A percentile compares a stretch with the other conserved stretches of the same genome.
These are phyloP conservation scores for Cytospora chrysosperma DNA, from an alignment of 2,329 filamentous ascomycete genomes.

Conservation along the genomic window DNA sequence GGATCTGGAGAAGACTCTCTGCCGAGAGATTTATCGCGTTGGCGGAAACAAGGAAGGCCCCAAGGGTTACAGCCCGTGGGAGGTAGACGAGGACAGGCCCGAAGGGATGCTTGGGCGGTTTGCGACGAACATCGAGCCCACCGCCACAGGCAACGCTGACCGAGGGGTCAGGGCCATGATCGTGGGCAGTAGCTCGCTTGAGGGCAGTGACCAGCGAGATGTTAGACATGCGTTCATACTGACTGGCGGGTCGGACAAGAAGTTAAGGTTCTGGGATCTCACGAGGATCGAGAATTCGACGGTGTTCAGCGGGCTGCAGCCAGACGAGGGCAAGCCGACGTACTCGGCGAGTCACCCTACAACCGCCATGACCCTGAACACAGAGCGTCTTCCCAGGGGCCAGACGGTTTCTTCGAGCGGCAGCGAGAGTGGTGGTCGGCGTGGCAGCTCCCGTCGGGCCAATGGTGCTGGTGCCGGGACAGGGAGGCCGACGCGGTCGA, in stretches of 20 bases:
- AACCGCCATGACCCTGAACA: constrained; percentile 63
- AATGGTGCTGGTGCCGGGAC: constrained; percentile 7
- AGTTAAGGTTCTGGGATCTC: constrained; percentile 92
- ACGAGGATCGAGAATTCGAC: constrained; percentile 72
- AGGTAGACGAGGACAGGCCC: constrained; percentile 84
- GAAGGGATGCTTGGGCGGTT: constrained; percentile 87
- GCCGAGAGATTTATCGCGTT: constrained; percentile 82
- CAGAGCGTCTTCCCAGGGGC: constrained; percentile 54
- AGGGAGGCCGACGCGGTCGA: constrained; percentile 64
- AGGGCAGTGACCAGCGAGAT: constrained; percentile 61
- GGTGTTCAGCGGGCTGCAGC: constrained; percentile 75
- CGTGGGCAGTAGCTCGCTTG: constrained; percentile 67
- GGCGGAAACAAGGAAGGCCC: constrained; percentile 59
- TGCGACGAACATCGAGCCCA: constrained; percentile 69
- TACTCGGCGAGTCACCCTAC: constrained; percentile 67
- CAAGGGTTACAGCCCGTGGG: constrained; percentile 77
- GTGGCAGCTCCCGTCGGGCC: constrained; percentile 11
- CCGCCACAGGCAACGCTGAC: constrained; percentile 54
- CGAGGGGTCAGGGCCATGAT: constrained; percentile 73
- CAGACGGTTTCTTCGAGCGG: constrained; percentile 30
- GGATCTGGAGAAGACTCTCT: constrained; percentile 89
- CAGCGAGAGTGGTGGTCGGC: constrained; percentile 27
- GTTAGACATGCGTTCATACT: constrained; percentile 80
- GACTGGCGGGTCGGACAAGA: constrained; percentile 85
- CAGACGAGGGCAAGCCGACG: constrained; percentile 69